These are phyloP conservation scores for Lanzia echinophila DNA, from an alignment of 2,329 filamentous ascomycete species.

Conservation along the genomic window DNA sequence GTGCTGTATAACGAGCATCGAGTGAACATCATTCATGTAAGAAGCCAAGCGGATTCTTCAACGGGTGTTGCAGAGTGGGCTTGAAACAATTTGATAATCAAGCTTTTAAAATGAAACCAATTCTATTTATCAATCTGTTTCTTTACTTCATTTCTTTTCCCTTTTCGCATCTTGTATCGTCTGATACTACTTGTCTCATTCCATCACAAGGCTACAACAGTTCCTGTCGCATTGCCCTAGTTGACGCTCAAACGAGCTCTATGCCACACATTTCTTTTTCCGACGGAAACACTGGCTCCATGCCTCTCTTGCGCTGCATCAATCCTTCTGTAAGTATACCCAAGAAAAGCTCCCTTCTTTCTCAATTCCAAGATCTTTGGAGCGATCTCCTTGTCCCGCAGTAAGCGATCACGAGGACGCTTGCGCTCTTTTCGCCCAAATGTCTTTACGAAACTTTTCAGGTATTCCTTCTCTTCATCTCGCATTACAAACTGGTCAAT, in stretches of 20 bases:
- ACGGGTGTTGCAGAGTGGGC: no score
- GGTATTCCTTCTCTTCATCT: conserved; percentile 30
- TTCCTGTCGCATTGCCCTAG: conserved; percentile 5
- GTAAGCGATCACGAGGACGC: conserved; percentile 73
- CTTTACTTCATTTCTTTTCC: not conserved
- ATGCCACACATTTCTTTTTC: conserved; percentile 24
- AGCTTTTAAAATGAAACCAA: no score
- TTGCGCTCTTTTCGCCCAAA: conserved; percentile 57
- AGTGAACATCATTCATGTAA: no score
- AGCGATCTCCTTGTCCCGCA: conserved; percentile 65
- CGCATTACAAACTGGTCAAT: conserved; percentile 28
- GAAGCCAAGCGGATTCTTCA: no score
- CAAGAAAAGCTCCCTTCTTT: conserved; percentile 77
- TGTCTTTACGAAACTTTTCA: conserved; percentile 29
- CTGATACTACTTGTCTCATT: not conserved
- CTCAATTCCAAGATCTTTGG: conserved; percentile 69
- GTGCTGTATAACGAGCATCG: no score
- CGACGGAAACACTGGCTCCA: conserved; percentile 3
- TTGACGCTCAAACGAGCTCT: conserved; percentile 28
- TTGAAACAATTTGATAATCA: no score
- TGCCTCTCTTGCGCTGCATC: conserved; percentile 12
- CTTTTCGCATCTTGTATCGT: not conserved
- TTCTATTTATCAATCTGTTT: no score
- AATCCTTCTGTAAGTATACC: conserved; percentile 73
- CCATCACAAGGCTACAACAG: not conserved